Evolutionary conservation across 768 basidiomycete species (phyloP).

Genomic region (Mycena olivaceomarginata): DNA sequence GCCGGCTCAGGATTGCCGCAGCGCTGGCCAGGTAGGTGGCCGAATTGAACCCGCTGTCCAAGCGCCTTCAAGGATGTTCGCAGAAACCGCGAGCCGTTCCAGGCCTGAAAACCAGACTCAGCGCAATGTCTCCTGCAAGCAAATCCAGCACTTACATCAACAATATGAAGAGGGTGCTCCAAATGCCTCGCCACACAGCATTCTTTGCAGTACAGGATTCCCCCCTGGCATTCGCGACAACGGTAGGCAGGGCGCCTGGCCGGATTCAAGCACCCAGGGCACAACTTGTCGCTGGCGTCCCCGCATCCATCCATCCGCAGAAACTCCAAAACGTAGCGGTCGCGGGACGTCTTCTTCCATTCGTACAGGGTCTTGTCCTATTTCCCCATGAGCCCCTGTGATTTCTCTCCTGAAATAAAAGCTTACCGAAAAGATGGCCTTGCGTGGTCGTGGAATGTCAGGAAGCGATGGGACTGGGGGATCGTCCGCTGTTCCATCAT

Average conservation of each 20-base stretch:
- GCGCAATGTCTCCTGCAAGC: background rate
- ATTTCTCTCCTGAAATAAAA: background rate
- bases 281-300: background rate
- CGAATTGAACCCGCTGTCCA: background rate
- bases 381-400: background rate
- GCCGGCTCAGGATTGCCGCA: constrained; percentile 16
- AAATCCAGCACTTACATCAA: constrained; percentile 12
- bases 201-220: background rate
- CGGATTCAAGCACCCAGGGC: background rate
- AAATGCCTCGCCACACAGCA: constrained; percentile 27
- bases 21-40: background rate
- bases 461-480: no score
- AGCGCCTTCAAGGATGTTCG: background rate
- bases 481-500: no score
- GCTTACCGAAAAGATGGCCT: background rate
- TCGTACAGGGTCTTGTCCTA: constrained; percentile 8
- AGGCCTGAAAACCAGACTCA: background rate
- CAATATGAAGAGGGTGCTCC: constrained; percentile 19
- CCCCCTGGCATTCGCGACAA: constrained; percentile 9
- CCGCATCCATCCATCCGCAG: constrained; percentile 14
- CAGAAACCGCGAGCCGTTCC: background rate
- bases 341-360: background rate
- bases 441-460: background rate
- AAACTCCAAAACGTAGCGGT: background rate
- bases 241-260: background rate